Conservation (phyloP, 371 early-diverging fungal species). For the Apophysomyces variabilis region DNA sequence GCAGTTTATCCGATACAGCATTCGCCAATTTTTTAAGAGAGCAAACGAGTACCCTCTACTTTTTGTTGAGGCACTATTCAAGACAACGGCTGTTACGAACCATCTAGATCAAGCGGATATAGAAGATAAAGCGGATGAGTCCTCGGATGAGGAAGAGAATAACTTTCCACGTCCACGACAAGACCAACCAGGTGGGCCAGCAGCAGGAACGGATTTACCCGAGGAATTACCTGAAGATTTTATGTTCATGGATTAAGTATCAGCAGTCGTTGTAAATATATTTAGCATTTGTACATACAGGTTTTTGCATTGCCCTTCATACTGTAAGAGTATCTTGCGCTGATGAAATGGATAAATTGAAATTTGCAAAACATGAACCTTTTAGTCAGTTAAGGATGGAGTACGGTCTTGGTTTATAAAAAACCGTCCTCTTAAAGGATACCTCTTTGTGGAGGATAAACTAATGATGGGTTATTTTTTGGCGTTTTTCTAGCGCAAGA, state of each 20-base stretch:
- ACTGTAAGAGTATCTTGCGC: no score
- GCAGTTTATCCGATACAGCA: slow-evolving; percentile 56
- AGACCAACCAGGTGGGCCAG: neutral
- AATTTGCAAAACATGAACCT: no score
- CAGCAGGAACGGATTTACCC: neutral
- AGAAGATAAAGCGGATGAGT: neutral
- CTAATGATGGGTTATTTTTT: no score
- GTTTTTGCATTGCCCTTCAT: no score
- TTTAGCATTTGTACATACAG: neutral
- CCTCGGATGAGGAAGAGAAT: neutral
- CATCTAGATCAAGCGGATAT: neutral
- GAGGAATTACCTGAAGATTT: neutral
- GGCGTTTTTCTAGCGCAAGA: no score
- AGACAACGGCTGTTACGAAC: slow-evolving; percentile 7
- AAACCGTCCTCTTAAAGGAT: no score
- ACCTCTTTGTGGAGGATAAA: no score
- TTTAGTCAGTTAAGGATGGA: no score
- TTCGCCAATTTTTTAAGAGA: slow-evolving; percentile 61
- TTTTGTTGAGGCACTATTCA: slow-evolving; percentile 56
- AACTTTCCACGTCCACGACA: neutral
- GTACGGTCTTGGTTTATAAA: no score
- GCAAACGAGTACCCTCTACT: slow-evolving; percentile 59
- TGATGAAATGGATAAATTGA: no score
- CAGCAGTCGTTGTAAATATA: slow-evolving; percentile 4
- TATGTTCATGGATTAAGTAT: neutral